These are phyloP conservation scores for Drosera spatulata DNA, from an alignment of 179 eudicot genomes.

Conservation along the genomic window DNA sequence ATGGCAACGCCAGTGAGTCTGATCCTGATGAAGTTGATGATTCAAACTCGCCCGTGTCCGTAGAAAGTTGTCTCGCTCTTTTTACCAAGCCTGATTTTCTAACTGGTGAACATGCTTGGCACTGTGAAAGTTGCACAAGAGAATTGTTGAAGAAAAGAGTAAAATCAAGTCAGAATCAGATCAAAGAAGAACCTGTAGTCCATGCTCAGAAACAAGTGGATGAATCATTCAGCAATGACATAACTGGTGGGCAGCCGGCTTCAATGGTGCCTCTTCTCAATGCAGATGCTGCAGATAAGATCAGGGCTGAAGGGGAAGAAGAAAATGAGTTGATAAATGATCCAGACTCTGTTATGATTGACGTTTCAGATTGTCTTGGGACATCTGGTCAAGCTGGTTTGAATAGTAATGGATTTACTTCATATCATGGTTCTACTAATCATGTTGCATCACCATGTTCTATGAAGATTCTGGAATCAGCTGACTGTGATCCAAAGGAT, in stretches of 20 bases:
- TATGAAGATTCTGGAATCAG: slow-evolving; percentile 8
- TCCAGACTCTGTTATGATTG: slow-evolving; percentile 10
- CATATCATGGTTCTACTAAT: slow-evolving; percentile 9
- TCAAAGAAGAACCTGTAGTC: slow-evolving; percentile 9
- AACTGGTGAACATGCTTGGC: slow-evolving; percentile 79
- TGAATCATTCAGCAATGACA: slow-evolving; percentile 10
- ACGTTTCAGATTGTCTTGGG: slow-evolving; percentile 9
- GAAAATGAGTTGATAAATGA: slow-evolving; percentile 12
- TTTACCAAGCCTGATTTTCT: slow-evolving; percentile 81
- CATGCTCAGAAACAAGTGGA: slow-evolving; percentile 14
- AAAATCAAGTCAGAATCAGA: slow-evolving; percentile 22
- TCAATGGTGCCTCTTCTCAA: slow-evolving; percentile 1
- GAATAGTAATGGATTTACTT: slow-evolving; percentile 12
- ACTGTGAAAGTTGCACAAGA: slow-evolving; percentile 88
- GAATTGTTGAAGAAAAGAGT: slow-evolving; percentile 27
- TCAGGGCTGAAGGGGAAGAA: slow-evolving; percentile 12
- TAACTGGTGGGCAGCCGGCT: not conserved
- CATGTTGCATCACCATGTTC: slow-evolving; percentile 4
- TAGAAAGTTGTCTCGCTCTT: slow-evolving; percentile 69
- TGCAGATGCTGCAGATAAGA: slow-evolving; percentile 6
- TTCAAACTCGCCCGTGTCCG: slow-evolving; percentile 68
- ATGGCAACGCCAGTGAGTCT: slow-evolving; percentile 54
- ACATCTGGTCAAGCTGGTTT: slow-evolving; percentile 16
- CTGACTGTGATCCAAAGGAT: slow-evolving; percentile 26
- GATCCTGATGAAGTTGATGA: slow-evolving; percentile 87